Percentiles rank a stretch among this genome's conserved stretches.
These are phyloP conservation scores for Planoprotostelium fungivorum DNA, from an alignment of 78 protist genomes.

Conservation along the genomic window DNA sequence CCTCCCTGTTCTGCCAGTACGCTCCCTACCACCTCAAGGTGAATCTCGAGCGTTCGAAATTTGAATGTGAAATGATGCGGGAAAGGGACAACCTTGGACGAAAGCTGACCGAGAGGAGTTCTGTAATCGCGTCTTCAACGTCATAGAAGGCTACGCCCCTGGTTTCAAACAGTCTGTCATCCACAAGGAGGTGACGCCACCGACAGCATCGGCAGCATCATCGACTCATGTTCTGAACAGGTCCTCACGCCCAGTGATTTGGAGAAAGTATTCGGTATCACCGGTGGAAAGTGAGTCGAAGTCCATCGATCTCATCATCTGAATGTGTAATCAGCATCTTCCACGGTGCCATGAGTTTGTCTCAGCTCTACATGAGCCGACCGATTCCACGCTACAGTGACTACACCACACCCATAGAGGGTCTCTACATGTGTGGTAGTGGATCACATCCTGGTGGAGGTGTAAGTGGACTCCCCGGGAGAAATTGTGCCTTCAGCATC, in stretches of 20 bases:
- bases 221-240: neutral
- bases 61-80: neutral
- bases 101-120: conserved; percentile 7
- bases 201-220: too few relatives aligned
- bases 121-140: conserved; percentile 15
- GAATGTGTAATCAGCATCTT: conserved; percentile 23
- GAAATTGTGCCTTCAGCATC: conserved; percentile 16
- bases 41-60: too few relatives aligned
- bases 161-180: conserved; percentile 34
- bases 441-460: conserved; percentile 74
- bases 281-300: conserved; percentile 18
- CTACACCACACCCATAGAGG: conserved; percentile 20
- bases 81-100: conserved; percentile 31
- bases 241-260: conserved; percentile 45
- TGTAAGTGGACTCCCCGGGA: conserved; percentile 67
- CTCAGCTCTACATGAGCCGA: conserved; percentile 31
- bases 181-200: conserved; percentile 12
- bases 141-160: conserved; percentile 53
- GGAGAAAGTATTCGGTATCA: conserved; percentile 36
- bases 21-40: conserved; percentile 52
- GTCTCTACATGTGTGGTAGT: conserved; percentile 40
- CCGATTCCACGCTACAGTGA: conserved; percentile 2
- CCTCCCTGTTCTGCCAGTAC: conserved; percentile 23
- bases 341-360: conserved; percentile 42
- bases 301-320: neutral